Percentiles rank a stretch among this genome's conserved stretches.
These are phyloP conservation scores for Sarocladium oryzae DNA, from an alignment of 2,329 filamentous ascomycete genomes.

Conservation along the genomic window DNA sequence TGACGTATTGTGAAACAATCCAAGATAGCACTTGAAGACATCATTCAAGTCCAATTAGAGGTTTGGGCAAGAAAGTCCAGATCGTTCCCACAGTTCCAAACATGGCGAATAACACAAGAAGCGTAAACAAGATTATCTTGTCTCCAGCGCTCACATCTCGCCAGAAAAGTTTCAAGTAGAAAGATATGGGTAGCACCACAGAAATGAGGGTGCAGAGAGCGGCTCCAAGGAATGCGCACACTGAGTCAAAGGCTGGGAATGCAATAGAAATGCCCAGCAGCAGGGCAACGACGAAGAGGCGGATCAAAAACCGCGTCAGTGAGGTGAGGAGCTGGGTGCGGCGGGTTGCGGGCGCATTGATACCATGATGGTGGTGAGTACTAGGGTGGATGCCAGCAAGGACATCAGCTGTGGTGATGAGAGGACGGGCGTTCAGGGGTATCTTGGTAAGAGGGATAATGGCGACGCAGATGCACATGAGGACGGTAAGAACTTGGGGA, in stretches of 20 bases:
- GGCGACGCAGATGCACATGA: constrained; percentile 80
- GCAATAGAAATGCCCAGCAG: constrained; percentile 68
- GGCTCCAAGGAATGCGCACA: constrained; percentile 86
- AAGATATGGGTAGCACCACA: constrained; percentile 78
- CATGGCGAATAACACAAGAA: constrained; percentile 63
- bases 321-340: constrained; percentile 34
- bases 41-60: constrained; percentile 48
- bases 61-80: constrained; percentile 82
- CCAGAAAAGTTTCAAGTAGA: constrained; percentile 85
- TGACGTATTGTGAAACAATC: not conserved
- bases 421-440: constrained; percentile 82
- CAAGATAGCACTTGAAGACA: not conserved
- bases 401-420: constrained; percentile 79
- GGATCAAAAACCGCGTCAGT: constrained; percentile 51
- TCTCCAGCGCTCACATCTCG: constrained; percentile 60
- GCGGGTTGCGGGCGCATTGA: constrained; percentile 32
- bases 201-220: constrained; percentile 92
- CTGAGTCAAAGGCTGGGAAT: constrained; percentile 75
- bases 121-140: constrained; percentile 56
- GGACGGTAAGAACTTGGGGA: constrained; percentile 63
- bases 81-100: constrained; percentile 74
- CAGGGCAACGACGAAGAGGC: constrained; percentile 59
- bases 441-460: constrained; percentile 95
- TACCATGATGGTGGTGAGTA: constrained; percentile 24
- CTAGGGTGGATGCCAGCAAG: constrained; percentile 63